phyloP scores from a whole-genome alignment of 1,139 yeast genomes.

The Hyphopichia pseudoburtonii region DNA sequence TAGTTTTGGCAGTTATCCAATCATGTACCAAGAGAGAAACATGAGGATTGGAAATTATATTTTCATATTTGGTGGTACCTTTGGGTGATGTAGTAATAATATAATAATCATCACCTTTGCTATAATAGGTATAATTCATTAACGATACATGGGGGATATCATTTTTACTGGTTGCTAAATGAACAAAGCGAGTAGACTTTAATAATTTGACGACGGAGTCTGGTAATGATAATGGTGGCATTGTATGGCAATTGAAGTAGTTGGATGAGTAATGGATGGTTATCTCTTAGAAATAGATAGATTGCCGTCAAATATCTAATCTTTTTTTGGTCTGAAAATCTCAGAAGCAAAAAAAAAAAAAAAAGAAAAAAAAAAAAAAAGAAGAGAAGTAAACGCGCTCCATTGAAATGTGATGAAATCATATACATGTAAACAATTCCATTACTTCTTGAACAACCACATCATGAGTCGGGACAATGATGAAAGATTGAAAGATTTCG shows the following conservation, averaged over 20 bases:
- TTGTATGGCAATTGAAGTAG: conserved; percentile 2
- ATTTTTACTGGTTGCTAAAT: conserved; percentile 72
- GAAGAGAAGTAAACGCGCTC: background rate
- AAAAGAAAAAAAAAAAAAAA: background rate
- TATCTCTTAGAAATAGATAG: no score
- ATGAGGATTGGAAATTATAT: conserved; percentile 64
- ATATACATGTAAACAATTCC: background rate
- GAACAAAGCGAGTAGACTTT: conserved; percentile 65
- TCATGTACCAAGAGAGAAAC: conserved; percentile 85
- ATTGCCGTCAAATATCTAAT: conserved; percentile 2
- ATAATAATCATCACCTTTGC: conserved; percentile 38
- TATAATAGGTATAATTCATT: conserved; percentile 79
- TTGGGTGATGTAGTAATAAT: conserved; percentile 71
- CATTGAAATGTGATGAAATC: background rate
- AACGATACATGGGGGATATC: conserved; percentile 79
- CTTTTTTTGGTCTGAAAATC: conserved; percentile 3
- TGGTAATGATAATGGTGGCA: conserved; percentile 43
- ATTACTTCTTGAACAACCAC: no score
- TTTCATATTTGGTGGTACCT: conserved; percentile 67
- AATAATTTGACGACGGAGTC: conserved; percentile 54
- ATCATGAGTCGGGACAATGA: conserved; percentile 1
- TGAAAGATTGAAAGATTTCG: conserved; percentile 21
- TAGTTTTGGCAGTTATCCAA: conserved; percentile 64
- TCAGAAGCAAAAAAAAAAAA: conserved; percentile 1
- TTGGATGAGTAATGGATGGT: background rate